Base-by-base conservation (phyloP, 2,329 filamentous ascomycete genomes). In the Nemania abortiva region DNA sequence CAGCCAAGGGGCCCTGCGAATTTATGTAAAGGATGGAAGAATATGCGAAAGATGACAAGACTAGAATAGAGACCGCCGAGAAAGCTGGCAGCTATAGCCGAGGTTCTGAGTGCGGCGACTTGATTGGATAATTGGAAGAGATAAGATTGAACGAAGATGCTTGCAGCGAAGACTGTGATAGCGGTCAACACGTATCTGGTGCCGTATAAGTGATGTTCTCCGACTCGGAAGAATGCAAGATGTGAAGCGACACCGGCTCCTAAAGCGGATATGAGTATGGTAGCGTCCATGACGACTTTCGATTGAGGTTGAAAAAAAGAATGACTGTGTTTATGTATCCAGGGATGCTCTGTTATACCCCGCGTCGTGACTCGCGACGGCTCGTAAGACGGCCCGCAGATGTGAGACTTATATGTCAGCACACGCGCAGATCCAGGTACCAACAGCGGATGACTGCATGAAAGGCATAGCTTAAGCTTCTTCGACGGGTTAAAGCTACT, bases 201-300 rank as follows among this genome's bases (percentile, higher is more conserved):
- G 31, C 63, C 29, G 31, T 71, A 54, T 10, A 71, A 37, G 47
- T 71, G 69, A 45, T 71, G 69, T 39, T 71, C 69, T 5, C 69
- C 69, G 20, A 65, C 20, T 20, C 39, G 52, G 31, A 71, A 71
- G 39, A 20, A 68, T 18, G 39, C 31, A 22, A 63, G 20, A 27
- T 71, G 55, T 55, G 63, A 70, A 3, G 20, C 22, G 37, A 68
- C 55, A 3, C 68, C 68, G n/a, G 55, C 59, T n/a, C 15, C 39
- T 6, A 57, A 56, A 39, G 64, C 55, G 31, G 50, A 22, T 6
- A 58, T 2, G 2, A 37, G 13, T 9, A 47, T 29, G 34, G 24
- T 50, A 22, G 29, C 13, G 5, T 66, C 53, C 64, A 66, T 66
- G 20, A 11, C 60, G 52, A 6, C 24, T 18, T 55, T 29, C 3